Evolutionary conservation across 495 filamentous ascomycete genomes (phyloP).

Genomic region (Aspergillus avenaceus): DNA sequence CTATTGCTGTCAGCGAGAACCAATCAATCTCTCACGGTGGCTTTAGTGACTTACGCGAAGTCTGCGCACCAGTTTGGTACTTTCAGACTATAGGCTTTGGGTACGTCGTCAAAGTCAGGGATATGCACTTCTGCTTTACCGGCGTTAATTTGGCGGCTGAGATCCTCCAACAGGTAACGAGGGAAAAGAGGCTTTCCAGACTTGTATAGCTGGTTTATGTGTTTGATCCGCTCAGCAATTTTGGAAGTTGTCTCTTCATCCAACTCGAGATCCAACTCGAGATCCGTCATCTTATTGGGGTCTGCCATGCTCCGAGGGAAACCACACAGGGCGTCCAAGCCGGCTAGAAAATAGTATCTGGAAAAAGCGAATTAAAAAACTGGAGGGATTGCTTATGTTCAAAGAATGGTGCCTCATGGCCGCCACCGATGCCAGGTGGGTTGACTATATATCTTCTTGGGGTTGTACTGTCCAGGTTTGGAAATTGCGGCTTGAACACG

Average conservation of each 20-base stretch:
- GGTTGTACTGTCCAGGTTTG: background rate
- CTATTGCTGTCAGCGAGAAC: background rate
- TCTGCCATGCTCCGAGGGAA: background rate
- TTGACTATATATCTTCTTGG: background rate
- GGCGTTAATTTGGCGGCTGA: conserved; percentile 15
- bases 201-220: conserved; percentile 11
- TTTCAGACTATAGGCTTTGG: conserved; percentile 11
- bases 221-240: conserved; percentile 4
- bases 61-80: conserved; percentile 15
- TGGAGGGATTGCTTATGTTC: background rate
- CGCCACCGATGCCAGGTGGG: background rate
- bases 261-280: background rate
- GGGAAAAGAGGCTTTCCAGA: conserved; percentile 20
- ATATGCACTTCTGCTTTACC: conserved; percentile 14
- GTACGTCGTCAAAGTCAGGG: conserved; percentile 12
- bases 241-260: conserved; percentile 7
- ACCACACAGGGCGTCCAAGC: background rate
- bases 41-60: conserved; percentile 11
- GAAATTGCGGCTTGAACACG: too few relatives aligned
- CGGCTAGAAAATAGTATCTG: too few relatives aligned
- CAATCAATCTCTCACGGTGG: background rate
- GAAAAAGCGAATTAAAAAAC: background rate
- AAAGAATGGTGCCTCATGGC: background rate
- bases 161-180: conserved; percentile 16
- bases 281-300: background rate